Evolutionary conservation across 2,329 filamentous ascomycete genomes (phyloP).

Genomic region (Berkeleyomyces rouxiae): DNA sequence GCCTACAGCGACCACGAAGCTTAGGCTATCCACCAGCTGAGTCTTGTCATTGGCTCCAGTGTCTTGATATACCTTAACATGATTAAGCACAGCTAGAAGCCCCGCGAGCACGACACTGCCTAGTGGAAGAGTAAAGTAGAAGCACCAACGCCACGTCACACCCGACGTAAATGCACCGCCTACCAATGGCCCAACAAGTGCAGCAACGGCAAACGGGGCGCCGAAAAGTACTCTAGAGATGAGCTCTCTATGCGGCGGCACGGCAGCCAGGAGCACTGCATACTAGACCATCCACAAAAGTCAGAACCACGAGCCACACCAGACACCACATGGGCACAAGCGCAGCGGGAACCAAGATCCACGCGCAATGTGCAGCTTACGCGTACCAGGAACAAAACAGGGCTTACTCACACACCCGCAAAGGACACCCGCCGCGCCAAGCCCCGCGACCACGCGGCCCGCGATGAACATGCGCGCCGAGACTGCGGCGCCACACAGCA

Average conservation of each 20-base stretch:
- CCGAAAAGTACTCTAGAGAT: constrained; percentile 20
- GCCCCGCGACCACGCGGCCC: constrained; percentile 23
- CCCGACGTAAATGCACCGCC: constrained; percentile 19
- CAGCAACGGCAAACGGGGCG: constrained; percentile 27
- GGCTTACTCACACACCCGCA: constrained; percentile 18
- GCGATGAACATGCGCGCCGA: constrained; percentile 23
- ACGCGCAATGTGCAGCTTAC: too few species aligned
- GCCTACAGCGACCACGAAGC: constrained; percentile 13
- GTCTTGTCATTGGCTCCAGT: background rate
- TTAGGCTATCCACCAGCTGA: constrained; percentile 12
- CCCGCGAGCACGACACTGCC: constrained; percentile 20
- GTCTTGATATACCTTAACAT: background rate
- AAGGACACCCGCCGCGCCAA: constrained; percentile 23
- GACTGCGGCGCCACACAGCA: constrained; percentile 20
- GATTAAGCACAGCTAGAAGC: constrained; percentile 17
- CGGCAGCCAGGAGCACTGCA: constrained; percentile 18
- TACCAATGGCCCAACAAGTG: constrained; percentile 17
- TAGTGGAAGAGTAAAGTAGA: constrained; percentile 23
- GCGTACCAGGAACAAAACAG: background rate
- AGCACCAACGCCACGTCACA: constrained; percentile 23
- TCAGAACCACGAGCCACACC: background rate
- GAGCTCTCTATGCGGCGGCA: constrained; percentile 24
- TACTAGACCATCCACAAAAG: constrained; percentile 2
- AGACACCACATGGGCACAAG: background rate
- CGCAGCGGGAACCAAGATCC: too few species aligned